Conservation (phyloP, 202 grass and related monocot species). For the Cymbopogon flexuosus region DNA sequence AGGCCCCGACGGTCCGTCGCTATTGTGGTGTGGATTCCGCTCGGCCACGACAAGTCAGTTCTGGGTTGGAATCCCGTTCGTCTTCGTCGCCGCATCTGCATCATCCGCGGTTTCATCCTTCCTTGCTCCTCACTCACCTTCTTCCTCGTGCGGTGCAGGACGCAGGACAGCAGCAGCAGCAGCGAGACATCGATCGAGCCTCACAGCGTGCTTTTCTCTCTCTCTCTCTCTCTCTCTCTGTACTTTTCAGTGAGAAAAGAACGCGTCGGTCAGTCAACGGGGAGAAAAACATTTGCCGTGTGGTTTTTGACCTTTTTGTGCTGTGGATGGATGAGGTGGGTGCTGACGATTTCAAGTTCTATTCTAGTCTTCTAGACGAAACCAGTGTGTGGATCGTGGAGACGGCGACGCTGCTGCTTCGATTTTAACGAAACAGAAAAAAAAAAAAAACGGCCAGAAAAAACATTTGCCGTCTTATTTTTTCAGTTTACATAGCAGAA, state of each 20-base stretch:
- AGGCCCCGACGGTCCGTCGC: neutral
- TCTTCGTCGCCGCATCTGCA: too few relatives aligned
- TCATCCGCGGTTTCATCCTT: neutral
- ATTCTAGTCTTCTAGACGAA: neutral
- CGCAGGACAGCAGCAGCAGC: neutral
- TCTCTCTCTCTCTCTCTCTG: too few relatives aligned
- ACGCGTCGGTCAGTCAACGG: neutral
- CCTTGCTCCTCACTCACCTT: neutral
- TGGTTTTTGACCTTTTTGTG: neutral
- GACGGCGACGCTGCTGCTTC: too few relatives aligned
- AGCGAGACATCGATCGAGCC: neutral
- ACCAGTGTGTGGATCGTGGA: too few relatives aligned
- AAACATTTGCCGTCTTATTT: too few relatives aligned
- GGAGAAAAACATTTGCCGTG: neutral
- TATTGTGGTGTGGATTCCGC: neutral
- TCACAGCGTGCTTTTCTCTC: neutral
- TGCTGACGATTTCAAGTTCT: neutral
- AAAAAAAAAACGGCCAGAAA: too few relatives aligned
- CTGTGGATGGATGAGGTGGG: neutral
- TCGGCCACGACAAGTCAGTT: neutral
- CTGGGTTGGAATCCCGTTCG: neutral
- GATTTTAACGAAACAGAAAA: too few relatives aligned
- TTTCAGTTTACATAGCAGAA: too few relatives aligned
- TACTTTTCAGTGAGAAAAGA: too few relatives aligned
- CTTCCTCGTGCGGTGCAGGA: neutral